A percentile compares a stretch with the other conserved stretches of the same genome.
Conservation (phyloP, 768 basidiomycete species). For the Rhodosporidiobolus odoratus region DNA sequence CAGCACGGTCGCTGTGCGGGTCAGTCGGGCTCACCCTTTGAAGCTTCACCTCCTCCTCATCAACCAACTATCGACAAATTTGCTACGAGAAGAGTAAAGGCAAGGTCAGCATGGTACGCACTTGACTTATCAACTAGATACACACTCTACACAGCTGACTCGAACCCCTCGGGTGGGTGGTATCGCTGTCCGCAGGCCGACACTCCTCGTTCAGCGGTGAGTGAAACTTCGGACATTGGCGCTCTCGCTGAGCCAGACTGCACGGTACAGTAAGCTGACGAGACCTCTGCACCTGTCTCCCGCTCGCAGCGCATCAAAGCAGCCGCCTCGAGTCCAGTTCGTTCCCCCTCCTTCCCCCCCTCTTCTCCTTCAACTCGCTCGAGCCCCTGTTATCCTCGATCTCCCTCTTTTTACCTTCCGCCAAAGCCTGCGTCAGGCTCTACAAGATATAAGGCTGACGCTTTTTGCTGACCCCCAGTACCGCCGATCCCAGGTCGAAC, state of each 20-base stretch:
- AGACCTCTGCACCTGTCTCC: background rate
- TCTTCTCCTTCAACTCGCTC: conserved; percentile 7
- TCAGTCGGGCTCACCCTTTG: background rate
- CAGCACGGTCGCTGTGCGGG: background rate
- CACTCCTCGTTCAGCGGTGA: conserved; percentile 3
- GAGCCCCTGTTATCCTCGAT: background rate
- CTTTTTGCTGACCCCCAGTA: background rate
- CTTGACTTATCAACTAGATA: background rate
- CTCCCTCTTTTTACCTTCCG: background rate
- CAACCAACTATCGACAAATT: background rate
- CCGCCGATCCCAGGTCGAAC: conserved; percentile 23
- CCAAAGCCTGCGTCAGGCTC: no score
- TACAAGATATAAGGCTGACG: background rate
- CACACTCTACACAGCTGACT: background rate
- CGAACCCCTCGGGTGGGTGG: background rate
- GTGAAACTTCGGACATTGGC: no score
- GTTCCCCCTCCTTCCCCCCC: background rate
- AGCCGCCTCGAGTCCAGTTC: conserved; percentile 17
- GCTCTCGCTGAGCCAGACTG: background rate
- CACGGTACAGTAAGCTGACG: background rate
- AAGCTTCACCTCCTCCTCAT: background rate
- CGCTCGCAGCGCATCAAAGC: background rate
- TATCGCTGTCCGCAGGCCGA: background rate
- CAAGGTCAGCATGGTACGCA: background rate
- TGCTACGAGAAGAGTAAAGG: background rate